A percentile compares a stretch with the other conserved stretches of the same genome.
These are phyloP conservation scores for Anacardium occidentale DNA, from an alignment of 345 rosid species.

Conservation along the genomic window DNA sequence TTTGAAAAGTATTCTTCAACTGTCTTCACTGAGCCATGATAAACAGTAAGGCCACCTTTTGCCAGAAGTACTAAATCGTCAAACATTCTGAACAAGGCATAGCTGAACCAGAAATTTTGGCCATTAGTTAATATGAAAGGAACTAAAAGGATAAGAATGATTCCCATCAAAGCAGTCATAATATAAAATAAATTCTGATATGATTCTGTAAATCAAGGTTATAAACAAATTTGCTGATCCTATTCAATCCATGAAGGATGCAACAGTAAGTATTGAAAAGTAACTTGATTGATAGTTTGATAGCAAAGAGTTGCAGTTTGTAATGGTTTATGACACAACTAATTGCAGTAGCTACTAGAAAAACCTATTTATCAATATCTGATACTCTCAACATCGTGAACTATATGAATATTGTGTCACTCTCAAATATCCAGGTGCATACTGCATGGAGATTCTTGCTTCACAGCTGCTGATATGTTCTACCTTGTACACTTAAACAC, in stretches of 20 bases:
- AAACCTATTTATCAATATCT: background rate
- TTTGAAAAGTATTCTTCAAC: constrained; percentile 85
- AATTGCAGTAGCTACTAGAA: background rate
- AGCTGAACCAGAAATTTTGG: constrained; percentile 54
- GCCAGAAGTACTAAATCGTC: constrained; percentile 85
- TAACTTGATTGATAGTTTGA: background rate
- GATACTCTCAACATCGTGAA: background rate
- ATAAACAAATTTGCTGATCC: background rate
- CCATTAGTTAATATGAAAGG: constrained; percentile 10
- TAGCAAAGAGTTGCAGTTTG: background rate
- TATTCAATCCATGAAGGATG: background rate
- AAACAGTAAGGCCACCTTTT: constrained; percentile 83
- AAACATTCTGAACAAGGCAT: constrained; percentile 78
- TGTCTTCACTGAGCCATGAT: constrained; percentile 70
- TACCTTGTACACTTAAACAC: background rate
- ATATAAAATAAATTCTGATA: background rate
- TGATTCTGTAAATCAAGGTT: background rate
- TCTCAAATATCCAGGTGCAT: background rate
- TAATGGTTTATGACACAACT: background rate
- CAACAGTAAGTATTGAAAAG: background rate
- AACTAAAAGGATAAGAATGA: background rate
- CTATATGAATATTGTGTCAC: background rate
- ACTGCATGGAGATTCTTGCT: background rate
- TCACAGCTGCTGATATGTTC: background rate
- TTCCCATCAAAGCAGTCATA: background rate